Evolutionary conservation across 371 early-diverging fungal genomes (phyloP), one percentile per base, ranked within the genome.

Genomic region (Haplosporangium sp.): DNA sequence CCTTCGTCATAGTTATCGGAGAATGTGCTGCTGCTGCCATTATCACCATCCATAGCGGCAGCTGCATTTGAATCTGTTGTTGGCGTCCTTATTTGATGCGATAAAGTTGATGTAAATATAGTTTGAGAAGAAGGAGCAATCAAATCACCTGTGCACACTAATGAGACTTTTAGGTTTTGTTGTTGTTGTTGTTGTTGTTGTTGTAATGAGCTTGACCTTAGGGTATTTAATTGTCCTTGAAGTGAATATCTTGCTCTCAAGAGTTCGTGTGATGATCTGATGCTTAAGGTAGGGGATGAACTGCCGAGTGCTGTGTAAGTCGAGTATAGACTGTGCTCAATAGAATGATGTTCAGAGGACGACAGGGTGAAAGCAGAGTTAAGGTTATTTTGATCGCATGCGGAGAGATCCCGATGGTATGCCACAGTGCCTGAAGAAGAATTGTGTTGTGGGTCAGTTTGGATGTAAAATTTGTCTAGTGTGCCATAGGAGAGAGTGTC

Each of bases 1-100:
- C 65, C 72, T 5, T 70, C 66, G 38, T 63, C 59, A 13, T 53
- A 52, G 11, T 27, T 58, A 71, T 70, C 62, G 27, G 53, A 48
- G 50, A 61, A 62, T 56, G 59, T 61, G 57, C 57, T 47, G 38
- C 57, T 47, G 38, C 47, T 67, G 69, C 50, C 63, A 52, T 62
- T 35, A 61, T 61, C 65, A 60, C 66, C 57, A 66, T 66, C 64
- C 68, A 72, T 72, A 48, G 65, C 65, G 72, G 77, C 77, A 71
- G 77, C 69, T 57, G 50, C 69, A 69, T 71, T 27, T 59, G 72
- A 62, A 38, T 40, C 48, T 9, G 67, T 48, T 37, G 63, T 56
- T 42, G 55, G 40, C 63, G 65, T 64, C 65, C 58, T 60, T 72
- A 60, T 20, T 42, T 9, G 55, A 27, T 40, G 55, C 11, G 57